Evolutionary conservation across 371 early-diverging fungal species (phyloP).

Genomic region (Nematocida minor): DNA sequence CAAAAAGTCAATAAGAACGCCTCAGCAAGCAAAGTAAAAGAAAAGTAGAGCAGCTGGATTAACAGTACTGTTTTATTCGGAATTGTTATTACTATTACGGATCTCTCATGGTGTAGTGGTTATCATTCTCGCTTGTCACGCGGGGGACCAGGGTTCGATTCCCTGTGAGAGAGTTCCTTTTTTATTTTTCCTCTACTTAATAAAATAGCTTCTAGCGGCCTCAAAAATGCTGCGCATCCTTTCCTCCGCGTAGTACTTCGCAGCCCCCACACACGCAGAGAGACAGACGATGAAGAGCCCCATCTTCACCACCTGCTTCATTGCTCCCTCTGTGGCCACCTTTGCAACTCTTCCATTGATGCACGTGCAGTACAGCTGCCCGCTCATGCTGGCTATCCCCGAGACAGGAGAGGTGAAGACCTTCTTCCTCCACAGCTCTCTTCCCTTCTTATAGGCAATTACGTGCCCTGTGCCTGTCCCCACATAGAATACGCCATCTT

Average conservation of each 20-base stretch:
- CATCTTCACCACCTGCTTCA: neutral
- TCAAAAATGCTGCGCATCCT: neutral
- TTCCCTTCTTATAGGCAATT: slow-evolving; percentile 8
- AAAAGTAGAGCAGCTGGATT: too few relatives aligned
- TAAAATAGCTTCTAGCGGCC: neutral
- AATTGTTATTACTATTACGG: neutral
- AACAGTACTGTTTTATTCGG: too few relatives aligned
- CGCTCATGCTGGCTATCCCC: neutral
- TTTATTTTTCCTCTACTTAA: neutral
- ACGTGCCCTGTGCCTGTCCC: slow-evolving; percentile 27
- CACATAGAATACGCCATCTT: neutral
- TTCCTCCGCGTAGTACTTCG: neutral
- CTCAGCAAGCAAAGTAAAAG: too few relatives aligned
- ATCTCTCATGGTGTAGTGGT: slow-evolving; percentile 65
- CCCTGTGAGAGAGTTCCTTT: slow-evolving; percentile 64
- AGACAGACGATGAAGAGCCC: neutral
- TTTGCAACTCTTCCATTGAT: neutral
- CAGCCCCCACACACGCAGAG: neutral
- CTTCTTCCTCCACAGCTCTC: slow-evolving; percentile 32
- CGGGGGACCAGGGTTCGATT: slow-evolving; percentile 65
- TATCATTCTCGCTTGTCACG: slow-evolving; percentile 64
- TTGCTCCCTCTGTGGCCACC: neutral
- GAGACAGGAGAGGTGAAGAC: slow-evolving; percentile 23
- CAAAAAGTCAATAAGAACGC: too few relatives aligned
- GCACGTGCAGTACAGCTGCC: slow-evolving; percentile 2